Conservation (phyloP, 129 eudicot genomes). For the Oenanthe sinensis region DNA sequence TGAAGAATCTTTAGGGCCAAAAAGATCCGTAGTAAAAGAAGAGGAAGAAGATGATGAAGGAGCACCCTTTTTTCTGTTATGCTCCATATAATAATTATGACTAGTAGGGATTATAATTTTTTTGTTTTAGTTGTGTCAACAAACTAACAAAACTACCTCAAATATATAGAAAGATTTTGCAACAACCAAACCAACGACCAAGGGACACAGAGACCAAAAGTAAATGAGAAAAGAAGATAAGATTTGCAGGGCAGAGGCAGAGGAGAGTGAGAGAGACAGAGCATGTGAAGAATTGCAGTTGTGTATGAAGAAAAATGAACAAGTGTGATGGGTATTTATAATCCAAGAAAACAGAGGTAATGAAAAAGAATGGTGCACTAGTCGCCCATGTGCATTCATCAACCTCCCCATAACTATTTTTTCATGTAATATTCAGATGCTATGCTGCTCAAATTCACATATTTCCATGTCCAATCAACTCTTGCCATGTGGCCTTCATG, state of each 20-base stretch:
- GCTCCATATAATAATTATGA: constrained; percentile 33
- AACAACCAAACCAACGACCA: constrained; percentile 9
- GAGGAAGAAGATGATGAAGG: constrained; percentile 31
- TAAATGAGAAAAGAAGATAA: constrained; percentile 10
- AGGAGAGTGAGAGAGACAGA: constrained; percentile 17
- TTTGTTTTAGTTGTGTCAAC: not conserved
- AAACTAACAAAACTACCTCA: constrained; percentile 20
- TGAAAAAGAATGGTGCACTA: not conserved
- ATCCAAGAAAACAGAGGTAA: constrained; percentile 2
- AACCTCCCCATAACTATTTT: constrained; percentile 8
- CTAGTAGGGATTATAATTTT: not conserved
- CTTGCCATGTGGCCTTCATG: not conserved
- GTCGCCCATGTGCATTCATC: constrained; percentile 14
- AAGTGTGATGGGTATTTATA: constrained; percentile 17
- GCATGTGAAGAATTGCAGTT: constrained; percentile 20
- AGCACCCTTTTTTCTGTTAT: constrained; percentile 34
- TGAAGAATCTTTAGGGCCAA: constrained; percentile 67
- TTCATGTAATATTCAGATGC: not conserved
- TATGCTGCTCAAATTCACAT: not conserved
- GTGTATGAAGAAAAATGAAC: constrained; percentile 16
- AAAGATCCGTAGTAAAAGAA: constrained; percentile 56
- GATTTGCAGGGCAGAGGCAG: constrained; percentile 13
- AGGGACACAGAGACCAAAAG: not conserved
- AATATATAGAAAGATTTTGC: constrained; percentile 5
- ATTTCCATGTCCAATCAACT: constrained; percentile 2